Evolutionary conservation across 108 stramenopile genomes (phyloP).

Genomic region (Pseudonitzschia multiseries): DNA sequence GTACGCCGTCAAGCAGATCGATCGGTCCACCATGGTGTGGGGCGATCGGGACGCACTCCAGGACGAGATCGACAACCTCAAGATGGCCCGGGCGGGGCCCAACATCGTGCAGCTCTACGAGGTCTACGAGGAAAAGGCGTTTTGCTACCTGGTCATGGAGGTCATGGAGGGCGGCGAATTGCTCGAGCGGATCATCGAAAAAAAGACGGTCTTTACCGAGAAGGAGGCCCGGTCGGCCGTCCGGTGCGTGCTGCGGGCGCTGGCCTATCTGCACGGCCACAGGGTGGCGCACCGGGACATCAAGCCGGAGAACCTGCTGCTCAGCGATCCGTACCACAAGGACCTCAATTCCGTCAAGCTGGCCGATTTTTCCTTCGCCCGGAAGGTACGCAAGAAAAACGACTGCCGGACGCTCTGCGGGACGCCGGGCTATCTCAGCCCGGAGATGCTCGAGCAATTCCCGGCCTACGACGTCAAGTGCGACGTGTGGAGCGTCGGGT

Average conservation of each 20-base stretch:
- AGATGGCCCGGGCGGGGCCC: conserved; percentile 56
- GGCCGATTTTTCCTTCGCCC: conserved; percentile 98
- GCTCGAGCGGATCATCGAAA: conserved; percentile 89
- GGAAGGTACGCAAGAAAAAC: conserved; percentile 46
- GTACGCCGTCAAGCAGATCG: conserved; percentile 79
- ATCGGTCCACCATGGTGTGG: conserved; percentile 72
- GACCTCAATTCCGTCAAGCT: conserved; percentile 84
- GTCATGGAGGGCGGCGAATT: conserved; percentile 88
- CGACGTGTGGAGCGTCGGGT: conserved; percentile 95
- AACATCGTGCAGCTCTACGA: conserved; percentile 84
- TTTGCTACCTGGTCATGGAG: conserved; percentile 84
- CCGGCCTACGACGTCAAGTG: conserved; percentile 85
- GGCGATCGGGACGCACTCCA: conserved; percentile 59
- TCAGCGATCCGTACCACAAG: conserved; percentile 69
- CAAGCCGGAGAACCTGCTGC: conserved; percentile 68
- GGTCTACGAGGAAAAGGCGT: conserved; percentile 59
- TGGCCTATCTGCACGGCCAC: conserved; percentile 81
- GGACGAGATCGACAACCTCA: conserved; percentile 69
- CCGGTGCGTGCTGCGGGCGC: conserved; percentile 61
- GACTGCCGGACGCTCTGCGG: conserved; percentile 90
- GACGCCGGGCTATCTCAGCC: conserved; percentile 94
- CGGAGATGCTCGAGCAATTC: conserved; percentile 86
- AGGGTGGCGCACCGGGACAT: conserved; percentile 94
- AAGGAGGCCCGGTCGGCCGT: conserved; percentile 59
- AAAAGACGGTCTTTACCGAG: conserved; percentile 70